phyloP scores from a whole-genome alignment of 108 stramenopile genomes.

The Fistulifera pelliculosa region DNA sequence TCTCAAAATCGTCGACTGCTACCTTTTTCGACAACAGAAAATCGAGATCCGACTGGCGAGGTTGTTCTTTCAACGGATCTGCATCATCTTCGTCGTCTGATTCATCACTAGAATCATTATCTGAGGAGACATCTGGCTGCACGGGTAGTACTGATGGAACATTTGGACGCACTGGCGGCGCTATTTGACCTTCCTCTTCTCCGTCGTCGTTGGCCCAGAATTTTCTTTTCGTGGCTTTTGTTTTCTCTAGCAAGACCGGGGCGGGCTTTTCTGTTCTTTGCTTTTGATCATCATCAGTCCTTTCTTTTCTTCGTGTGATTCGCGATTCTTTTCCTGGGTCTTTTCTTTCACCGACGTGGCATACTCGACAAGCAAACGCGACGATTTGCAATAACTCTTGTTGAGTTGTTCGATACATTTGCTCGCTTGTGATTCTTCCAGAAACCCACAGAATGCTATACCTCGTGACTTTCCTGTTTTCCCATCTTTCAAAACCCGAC shows the following conservation, averaged over 20 bases:
- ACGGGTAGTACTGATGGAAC: too few relatives aligned
- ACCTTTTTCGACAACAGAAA: slow-evolving; percentile 73
- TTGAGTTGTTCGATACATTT: slow-evolving; percentile 50
- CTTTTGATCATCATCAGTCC: slow-evolving; percentile 4
- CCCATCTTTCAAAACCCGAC: slow-evolving; percentile 49
- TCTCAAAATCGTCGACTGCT: slow-evolving; percentile 41
- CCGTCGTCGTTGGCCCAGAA: slow-evolving; percentile 85
- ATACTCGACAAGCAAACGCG: slow-evolving; percentile 52
- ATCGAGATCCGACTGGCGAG: slow-evolving; percentile 44
- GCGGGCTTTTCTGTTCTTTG: not conserved
- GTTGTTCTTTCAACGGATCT: slow-evolving; percentile 8
- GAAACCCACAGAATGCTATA: slow-evolving; percentile 80
- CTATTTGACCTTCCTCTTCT: slow-evolving; percentile 5
- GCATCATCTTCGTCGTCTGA: slow-evolving; percentile 16
- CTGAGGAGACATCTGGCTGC: too few relatives aligned
- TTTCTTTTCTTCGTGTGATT: slow-evolving; percentile 20
- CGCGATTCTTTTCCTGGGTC: slow-evolving; percentile 15
- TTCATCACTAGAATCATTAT: slow-evolving; percentile 24
- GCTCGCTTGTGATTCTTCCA: slow-evolving; percentile 38
- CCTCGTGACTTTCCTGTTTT: slow-evolving; percentile 52
- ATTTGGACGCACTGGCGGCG: slow-evolving; percentile 3
- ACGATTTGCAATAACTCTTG: slow-evolving; percentile 41
- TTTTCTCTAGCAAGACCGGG: slow-evolving; percentile 16
- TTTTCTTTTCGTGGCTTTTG: slow-evolving; percentile 39
- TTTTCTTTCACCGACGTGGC: slow-evolving; percentile 28